Conservation (phyloP, 108 stramenopile genomes). For the Cyclostephanos tholiformis region DNA sequence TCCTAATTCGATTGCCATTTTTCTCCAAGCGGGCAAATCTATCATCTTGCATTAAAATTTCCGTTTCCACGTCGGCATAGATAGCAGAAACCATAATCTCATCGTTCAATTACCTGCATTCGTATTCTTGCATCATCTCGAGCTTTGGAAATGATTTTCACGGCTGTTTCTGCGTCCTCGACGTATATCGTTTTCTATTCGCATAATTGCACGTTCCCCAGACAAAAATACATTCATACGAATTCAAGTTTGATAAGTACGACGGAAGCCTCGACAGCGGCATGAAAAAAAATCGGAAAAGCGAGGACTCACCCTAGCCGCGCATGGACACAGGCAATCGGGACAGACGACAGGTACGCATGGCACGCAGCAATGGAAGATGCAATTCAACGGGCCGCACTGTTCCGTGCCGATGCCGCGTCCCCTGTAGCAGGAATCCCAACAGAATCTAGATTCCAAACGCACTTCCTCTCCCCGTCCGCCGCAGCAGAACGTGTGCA, state of each 20-base stretch:
- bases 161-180: slow-evolving; percentile 53
- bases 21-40: not conserved
- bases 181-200: slow-evolving; percentile 43
- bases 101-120: slow-evolving; percentile 39
- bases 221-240: not conserved
- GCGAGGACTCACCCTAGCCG: slow-evolving; percentile 36
- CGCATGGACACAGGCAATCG: slow-evolving; percentile 42
- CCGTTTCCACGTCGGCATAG: not conserved
- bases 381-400: not conserved
- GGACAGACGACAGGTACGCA: slow-evolving; percentile 50
- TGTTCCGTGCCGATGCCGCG: slow-evolving; percentile 5
- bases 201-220: not conserved
- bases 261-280: not conserved
- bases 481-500: slow-evolving; percentile 55
- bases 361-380: slow-evolving; percentile 19
- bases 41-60: not conserved
- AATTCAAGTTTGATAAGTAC: not conserved
- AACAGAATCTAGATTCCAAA: slow-evolving; percentile 52
- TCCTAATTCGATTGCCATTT: too few species aligned
- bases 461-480: slow-evolving; percentile 54
- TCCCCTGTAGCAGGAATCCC: slow-evolving; percentile 45
- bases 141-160: slow-evolving; percentile 49
- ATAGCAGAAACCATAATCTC: not conserved
- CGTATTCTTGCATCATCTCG: slow-evolving; percentile 59
- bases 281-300: not conserved